phyloP scores from a whole-genome alignment of 2,329 filamentous ascomycete genomes.

The Trichoderma hamatum region DNA sequence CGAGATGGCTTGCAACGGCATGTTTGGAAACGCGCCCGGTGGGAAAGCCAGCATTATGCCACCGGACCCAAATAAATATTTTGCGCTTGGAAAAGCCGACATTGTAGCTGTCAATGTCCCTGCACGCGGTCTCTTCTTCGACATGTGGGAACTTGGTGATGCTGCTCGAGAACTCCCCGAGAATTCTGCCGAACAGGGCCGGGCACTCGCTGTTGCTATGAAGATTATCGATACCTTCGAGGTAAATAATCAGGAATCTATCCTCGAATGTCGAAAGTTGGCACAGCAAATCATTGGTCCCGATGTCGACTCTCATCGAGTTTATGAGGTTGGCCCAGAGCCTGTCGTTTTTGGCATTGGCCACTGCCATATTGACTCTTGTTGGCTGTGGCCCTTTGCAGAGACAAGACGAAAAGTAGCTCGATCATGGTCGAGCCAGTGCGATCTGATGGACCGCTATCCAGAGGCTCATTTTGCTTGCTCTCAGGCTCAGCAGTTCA shows the following conservation, averaged over 20 bases:
- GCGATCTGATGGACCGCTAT: slow-evolving; percentile 91
- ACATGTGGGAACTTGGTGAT: slow-evolving; percentile 95
- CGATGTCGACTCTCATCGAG: slow-evolving; percentile 77
- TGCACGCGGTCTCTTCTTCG: slow-evolving; percentile 80
- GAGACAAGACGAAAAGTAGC: slow-evolving; percentile 97
- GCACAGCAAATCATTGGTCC: slow-evolving; percentile 81
- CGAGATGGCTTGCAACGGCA: slow-evolving; percentile 97
- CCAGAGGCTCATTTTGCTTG: slow-evolving; percentile 91
- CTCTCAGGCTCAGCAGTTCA: slow-evolving; percentile 96
- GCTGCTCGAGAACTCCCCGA: slow-evolving; percentile 87
- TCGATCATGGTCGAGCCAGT: slow-evolving; percentile 95
- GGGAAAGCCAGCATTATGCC: slow-evolving; percentile 82
- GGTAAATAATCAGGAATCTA: slow-evolving; percentile 74
- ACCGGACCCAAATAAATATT: slow-evolving; percentile 82
- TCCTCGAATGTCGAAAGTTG: slow-evolving; percentile 79
- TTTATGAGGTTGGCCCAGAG: slow-evolving; percentile 76
- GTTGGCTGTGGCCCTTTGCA: slow-evolving; percentile 98
- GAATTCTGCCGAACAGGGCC: slow-evolving; percentile 86
- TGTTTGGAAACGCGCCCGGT: slow-evolving; percentile 91
- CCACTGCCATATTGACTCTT: slow-evolving; percentile 97
- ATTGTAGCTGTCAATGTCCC: slow-evolving; percentile 89
- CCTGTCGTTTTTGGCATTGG: slow-evolving; percentile 87
- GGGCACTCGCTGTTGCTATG: slow-evolving; percentile 81
- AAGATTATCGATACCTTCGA: slow-evolving; percentile 90
- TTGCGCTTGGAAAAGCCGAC: slow-evolving; percentile 73